Percentiles rank a stretch among this genome's conserved stretches.
Evolutionary conservation across 169 alveolate species (phyloP).

Genomic region (Cryptosporidium bovis): DNA sequence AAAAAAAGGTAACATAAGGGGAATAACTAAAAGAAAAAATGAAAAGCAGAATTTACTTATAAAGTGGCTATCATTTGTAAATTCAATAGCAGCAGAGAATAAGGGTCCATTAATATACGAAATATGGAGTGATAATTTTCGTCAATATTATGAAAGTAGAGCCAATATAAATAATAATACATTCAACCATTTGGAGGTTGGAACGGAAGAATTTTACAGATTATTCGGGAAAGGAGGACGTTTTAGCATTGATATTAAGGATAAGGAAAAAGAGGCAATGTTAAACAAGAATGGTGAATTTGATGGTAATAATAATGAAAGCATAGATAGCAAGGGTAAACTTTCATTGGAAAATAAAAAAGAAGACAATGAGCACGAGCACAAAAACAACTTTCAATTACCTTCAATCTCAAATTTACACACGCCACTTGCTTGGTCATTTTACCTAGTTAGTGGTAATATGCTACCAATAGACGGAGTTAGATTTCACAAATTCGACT

Average conservation of each 20-base stretch:
- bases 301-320: constrained; percentile 38
- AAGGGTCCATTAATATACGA: constrained; percentile 32
- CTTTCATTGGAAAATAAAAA: constrained; percentile 40
- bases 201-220: too few relatives aligned
- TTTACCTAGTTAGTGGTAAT: constrained; percentile 72
- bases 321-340: constrained; percentile 78
- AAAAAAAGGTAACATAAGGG: not conserved
- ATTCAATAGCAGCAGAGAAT: constrained; percentile 3
- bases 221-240: too few relatives aligned
- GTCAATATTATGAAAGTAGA: constrained; percentile 71
- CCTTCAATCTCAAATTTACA: constrained; percentile 69
- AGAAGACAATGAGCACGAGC: constrained; percentile 14
- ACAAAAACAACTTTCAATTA: not conserved
- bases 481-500: constrained; percentile 85
- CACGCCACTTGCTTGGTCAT: constrained; percentile 73
- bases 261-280: too few relatives aligned
- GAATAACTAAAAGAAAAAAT: constrained; percentile 1
- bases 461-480: constrained; percentile 85
- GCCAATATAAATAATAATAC: not conserved
- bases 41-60: constrained; percentile 33
- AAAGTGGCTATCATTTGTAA: constrained; percentile 42
- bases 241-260: too few relatives aligned
- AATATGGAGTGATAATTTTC: constrained; percentile 24
- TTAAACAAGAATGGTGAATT: not conserved
- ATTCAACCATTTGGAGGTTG: too few relatives aligned